Percentiles rank a stretch among this genome's conserved stretches.
Evolutionary conservation across 2,329 filamentous ascomycete species (phyloP).

Genomic region (Ophiocordyceps camponoti-leonardi): DNA sequence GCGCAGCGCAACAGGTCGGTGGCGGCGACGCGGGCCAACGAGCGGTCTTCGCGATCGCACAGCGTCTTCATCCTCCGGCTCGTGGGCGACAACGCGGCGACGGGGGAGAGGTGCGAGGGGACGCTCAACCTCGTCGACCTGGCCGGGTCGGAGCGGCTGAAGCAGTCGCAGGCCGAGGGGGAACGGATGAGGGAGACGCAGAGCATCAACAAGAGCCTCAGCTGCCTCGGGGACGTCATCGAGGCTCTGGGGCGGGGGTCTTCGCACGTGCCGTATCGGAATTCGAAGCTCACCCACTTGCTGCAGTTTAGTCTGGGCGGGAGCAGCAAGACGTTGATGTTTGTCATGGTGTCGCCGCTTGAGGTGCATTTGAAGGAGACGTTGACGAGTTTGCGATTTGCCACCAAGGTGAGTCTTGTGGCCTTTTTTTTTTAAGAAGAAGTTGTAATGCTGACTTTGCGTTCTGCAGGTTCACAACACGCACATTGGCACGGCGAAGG

Average conservation of each 20-base stretch:
- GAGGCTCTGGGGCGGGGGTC: constrained; percentile 75
- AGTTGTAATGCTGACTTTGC: neutral
- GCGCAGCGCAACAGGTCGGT: constrained; percentile 80
- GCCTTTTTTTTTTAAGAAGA: neutral
- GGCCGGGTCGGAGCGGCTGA: constrained; percentile 79
- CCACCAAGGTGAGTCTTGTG: constrained; percentile 48
- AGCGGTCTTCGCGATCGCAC: constrained; percentile 84
- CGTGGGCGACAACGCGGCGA: constrained; percentile 51
- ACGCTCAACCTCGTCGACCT: constrained; percentile 92
- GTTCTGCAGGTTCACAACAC: constrained; percentile 57
- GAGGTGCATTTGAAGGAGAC: constrained; percentile 86
- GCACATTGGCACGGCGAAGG: constrained; percentile 78
- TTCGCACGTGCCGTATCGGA: constrained; percentile 79
- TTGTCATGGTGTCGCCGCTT: constrained; percentile 91
- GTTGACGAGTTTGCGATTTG: constrained; percentile 86
- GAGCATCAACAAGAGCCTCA: constrained; percentile 90
- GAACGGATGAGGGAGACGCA: constrained; percentile 86
- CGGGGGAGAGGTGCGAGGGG: constrained; percentile 73
- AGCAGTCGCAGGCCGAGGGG: constrained; percentile 72
- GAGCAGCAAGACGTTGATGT: constrained; percentile 97
- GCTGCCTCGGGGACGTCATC: constrained; percentile 87
- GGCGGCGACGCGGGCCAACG: constrained; percentile 93
- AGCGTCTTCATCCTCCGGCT: constrained; percentile 89
- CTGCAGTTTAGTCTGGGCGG: constrained; percentile 89
- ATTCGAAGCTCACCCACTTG: constrained; percentile 92